Evolutionary conservation across 371 early-diverging fungal genomes (phyloP), one percentile per base, ranked within the genome.

Genomic region (Mortierella sp.): DNA sequence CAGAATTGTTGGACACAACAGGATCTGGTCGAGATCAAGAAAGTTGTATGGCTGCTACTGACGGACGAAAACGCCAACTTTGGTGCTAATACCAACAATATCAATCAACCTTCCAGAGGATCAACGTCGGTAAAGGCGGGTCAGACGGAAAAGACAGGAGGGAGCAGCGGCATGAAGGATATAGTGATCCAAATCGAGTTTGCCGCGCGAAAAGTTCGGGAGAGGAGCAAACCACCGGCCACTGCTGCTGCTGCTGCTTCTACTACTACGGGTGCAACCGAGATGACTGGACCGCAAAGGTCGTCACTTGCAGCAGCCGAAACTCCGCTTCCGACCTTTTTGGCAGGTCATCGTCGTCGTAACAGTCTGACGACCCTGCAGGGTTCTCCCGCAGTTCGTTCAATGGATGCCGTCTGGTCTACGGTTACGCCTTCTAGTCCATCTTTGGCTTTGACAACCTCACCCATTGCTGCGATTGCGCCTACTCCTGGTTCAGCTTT

Each of bases 1-100:
- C 84, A 82, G 28, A 78, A 62, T 23, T 70, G 64, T 28, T 75
- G 80, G 75, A 81, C 71, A 1, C 62, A 55, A 17, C 62, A 67
- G 6, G 84, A 85, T 55, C 53, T 85, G 11, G 51, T 79, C 14
- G 70, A 80, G 24, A 73, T 85, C 23, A 85, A 84, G 44, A 57
- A 70, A 27, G 72, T 70, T 0, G 80, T 75, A 14, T 76, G 79
- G 51, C 54, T 79, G 7, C 30, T 81, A 19, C 49, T 84, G 39
- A 79, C 80, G 4, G 81, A 82, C 21, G 79, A 73, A 56, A 79
- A 69, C 24, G 68, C 69, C 46, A 59, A 75, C 41, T 75, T 75
- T 44, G 76, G 76, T 21, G 59, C 61, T 14, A 69, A 63, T 21
- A 64, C 61, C 6, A 59, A 60, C 23, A 50, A 49, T 14, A 58